phyloP scores from a whole-genome alignment of 2,329 filamentous ascomycete species.

The Exophiala sp. region DNA sequence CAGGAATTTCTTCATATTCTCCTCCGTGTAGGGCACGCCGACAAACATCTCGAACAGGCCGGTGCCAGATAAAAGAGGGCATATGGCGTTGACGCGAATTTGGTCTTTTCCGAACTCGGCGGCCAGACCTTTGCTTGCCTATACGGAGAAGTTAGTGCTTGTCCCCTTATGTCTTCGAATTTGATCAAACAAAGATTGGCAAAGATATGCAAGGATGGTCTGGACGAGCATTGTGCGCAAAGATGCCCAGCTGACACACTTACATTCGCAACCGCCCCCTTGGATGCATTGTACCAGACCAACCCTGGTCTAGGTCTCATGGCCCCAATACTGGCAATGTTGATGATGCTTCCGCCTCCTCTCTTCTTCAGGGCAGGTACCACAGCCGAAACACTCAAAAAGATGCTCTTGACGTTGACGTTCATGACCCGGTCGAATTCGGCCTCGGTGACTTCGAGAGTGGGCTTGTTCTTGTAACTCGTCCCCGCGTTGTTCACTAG shows the following conservation, averaged over 20 bases:
- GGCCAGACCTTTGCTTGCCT: slow-evolving; percentile 54
- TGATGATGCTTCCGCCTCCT: slow-evolving; percentile 42
- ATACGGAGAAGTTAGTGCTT: neutral
- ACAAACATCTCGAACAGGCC: slow-evolving; percentile 48
- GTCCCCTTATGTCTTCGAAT: too few species aligned
- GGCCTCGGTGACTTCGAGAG: slow-evolving; percentile 35
- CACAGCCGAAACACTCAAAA: slow-evolving; percentile 33
- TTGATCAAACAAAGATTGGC: too few species aligned
- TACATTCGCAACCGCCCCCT: slow-evolving; percentile 43
- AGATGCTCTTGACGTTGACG: slow-evolving; percentile 43
- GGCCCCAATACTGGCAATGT: slow-evolving; percentile 42
- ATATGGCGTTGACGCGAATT: slow-evolving; percentile 49
- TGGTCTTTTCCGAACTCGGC: slow-evolving; percentile 45
- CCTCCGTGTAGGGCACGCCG: slow-evolving; percentile 41
- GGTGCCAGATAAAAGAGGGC: slow-evolving; percentile 61
- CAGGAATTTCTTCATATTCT: slow-evolving; percentile 42
- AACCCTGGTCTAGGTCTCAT: slow-evolving; percentile 39
- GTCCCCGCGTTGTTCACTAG: slow-evolving; percentile 28
- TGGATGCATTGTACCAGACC: slow-evolving; percentile 44
- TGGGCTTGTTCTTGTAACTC: slow-evolving; percentile 40
- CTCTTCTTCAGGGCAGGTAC: slow-evolving; percentile 37
- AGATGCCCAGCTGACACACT: too few species aligned
- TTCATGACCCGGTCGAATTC: slow-evolving; percentile 43
- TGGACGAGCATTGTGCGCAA: too few species aligned
- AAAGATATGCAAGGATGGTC: too few species aligned